Conservation (phyloP, 306 rosid species). For the Cicer bijugum region DNA sequence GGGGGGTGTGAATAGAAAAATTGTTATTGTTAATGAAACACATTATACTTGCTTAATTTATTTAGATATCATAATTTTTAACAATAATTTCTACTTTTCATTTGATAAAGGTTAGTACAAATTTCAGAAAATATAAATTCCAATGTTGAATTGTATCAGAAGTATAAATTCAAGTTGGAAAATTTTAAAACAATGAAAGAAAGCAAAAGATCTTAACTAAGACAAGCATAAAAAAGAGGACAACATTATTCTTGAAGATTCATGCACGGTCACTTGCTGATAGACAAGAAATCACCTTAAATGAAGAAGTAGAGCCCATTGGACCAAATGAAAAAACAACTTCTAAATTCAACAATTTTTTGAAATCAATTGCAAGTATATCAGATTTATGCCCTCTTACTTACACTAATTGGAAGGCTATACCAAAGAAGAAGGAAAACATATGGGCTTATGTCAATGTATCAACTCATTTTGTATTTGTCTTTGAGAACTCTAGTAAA, state of each 20-base stretch:
- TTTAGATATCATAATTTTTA: background rate
- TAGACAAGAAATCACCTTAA: constrained; percentile 17
- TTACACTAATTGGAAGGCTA: constrained; percentile 38
- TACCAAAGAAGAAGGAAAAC: constrained; percentile 3
- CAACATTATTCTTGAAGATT: background rate
- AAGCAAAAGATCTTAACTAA: background rate
- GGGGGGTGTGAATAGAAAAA: no score
- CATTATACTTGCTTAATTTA: background rate
- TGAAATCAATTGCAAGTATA: constrained; percentile 21
- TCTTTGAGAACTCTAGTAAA: background rate
- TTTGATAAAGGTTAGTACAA: constrained; percentile 4
- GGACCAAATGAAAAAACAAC: constrained; percentile 19
- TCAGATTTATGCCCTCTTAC: constrained; percentile 24
- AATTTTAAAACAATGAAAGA: no score
- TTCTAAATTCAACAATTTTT: constrained; percentile 14
- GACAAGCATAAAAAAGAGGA: background rate
- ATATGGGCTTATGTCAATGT: constrained; percentile 29
- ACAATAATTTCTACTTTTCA: background rate
- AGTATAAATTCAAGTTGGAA: background rate
- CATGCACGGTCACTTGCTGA: constrained; percentile 12
- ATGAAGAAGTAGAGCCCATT: constrained; percentile 29
- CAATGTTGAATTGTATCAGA: background rate
- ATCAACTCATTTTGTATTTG: background rate
- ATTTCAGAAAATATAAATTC: background rate
- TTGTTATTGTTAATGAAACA: background rate